Evolutionary conservation across 1,284 basidiomycete species (phyloP), one percentile per base, ranked within the genome.

Genomic region (Microbotryum lychnidis-dioicae): DNA sequence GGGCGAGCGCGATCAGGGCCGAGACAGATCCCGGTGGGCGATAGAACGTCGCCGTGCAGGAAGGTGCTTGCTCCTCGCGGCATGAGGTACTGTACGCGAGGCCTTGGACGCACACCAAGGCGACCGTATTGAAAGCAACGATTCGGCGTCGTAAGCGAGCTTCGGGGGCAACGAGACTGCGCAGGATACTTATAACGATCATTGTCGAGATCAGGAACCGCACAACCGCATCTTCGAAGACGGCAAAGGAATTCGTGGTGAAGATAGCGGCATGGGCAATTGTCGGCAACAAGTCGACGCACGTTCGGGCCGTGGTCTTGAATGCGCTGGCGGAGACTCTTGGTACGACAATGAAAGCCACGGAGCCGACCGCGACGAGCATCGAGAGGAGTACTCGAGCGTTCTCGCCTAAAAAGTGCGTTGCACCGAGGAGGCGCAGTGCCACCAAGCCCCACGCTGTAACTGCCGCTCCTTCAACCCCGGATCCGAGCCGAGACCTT

Each of bases 41-140:
- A 73, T 89, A 93, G 77, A 93, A 97, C 0, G 91, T 92, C 56
- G 91, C 85, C 60, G 81, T 79, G 74, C 93, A 97, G 61, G 74
- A 86, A 0, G 89, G 86, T 52, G 88, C 86, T 75, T 97, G 94
- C 73, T 98, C 96, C 74, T 98, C 96, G 57, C 96, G 80, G 73
- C 94, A 98, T 0, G 93, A 84, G 0, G 91, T 89, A 71, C 86
- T 87, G 58, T 82, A 74, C 0, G 84, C 80, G 73, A 91, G 86
- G 16, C 89, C 72, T 12, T 93, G 83, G 6, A 87, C 80, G 63
- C 86, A 84, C n/a, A 82, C 70, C 0, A 86, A 83, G 64, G 87
- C 85, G 4, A 87, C 72, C 4, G 81, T 69, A 10, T 84, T 82
- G 71, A 89, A 87, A 0, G 82, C 79, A 10, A 91, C 76, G 57